These are phyloP conservation scores for Corymbia citriodora DNA, from an alignment of 441 rosid species.

Conservation along the genomic window DNA sequence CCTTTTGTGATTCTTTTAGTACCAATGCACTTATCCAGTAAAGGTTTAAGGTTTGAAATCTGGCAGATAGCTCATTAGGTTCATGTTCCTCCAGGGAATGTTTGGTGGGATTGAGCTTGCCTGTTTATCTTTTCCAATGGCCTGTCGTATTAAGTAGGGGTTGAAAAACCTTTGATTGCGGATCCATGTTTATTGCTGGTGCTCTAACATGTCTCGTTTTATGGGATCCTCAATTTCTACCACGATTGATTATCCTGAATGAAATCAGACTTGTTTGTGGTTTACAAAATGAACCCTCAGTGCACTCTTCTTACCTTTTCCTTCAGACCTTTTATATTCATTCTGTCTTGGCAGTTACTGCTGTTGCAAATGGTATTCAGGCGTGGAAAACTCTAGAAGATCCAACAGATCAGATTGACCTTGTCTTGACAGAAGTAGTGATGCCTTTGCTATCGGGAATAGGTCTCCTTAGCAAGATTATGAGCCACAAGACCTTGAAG, in stretches of 20 bases:
- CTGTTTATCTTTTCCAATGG: not conserved
- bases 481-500: slow-evolving; percentile 58
- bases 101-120: not conserved
- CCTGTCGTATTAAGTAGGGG: not conserved
- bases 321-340: not conserved
- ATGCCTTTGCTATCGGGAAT: slow-evolving; percentile 69
- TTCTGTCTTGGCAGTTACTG: slow-evolving; percentile 39
- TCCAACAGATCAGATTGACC: slow-evolving; percentile 50
- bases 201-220: not conserved
- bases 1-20: not conserved
- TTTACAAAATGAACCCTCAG: not conserved
- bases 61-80: not conserved
- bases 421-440: slow-evolving; percentile 69
- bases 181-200: not conserved
- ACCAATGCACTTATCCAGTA: not conserved
- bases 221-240: not conserved
- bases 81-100: not conserved
- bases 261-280: not conserved
- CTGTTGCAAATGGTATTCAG: slow-evolving; percentile 55
- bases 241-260: not conserved
- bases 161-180: not conserved
- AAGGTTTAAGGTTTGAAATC: not conserved
- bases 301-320: not conserved
- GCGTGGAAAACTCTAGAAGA: slow-evolving; percentile 76
- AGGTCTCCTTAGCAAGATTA: slow-evolving; percentile 66